Evolutionary conservation across 345 rosid species (phyloP).

Genomic region (Trapa bicornis): DNA sequence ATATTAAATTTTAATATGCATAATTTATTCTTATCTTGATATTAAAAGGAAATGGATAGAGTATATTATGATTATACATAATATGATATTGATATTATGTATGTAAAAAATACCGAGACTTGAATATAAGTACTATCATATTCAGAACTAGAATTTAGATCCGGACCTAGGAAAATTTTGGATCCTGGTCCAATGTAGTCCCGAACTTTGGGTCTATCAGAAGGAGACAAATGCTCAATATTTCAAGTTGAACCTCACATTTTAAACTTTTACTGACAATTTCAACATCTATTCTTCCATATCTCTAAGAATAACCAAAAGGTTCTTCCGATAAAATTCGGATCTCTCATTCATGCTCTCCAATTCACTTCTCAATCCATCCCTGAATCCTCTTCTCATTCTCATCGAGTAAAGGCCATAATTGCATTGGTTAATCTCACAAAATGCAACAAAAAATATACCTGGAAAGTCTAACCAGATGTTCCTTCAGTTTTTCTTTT

Average conservation of each 20-base stretch:
- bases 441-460: not conserved
- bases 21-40: too few relatives aligned
- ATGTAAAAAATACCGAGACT: too few relatives aligned
- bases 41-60: too few relatives aligned
- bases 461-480: not conserved
- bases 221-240: slow-evolving; percentile 21
- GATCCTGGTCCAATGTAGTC: too few relatives aligned
- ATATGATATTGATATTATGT: too few relatives aligned
- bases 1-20: too few relatives aligned
- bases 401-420: slow-evolving; percentile 32
- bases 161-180: too few relatives aligned
- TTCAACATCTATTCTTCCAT: slow-evolving; percentile 82
- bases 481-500: not conserved
- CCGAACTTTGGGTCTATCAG: too few relatives aligned
- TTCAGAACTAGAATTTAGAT: too few relatives aligned
- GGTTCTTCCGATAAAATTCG: slow-evolving; percentile 53
- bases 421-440: not conserved
- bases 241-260: slow-evolving; percentile 66
- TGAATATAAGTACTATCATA: too few relatives aligned
- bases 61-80: too few relatives aligned
- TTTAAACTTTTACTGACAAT: slow-evolving; percentile 72
- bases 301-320: slow-evolving; percentile 61
- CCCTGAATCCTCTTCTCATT: slow-evolving; percentile 58
- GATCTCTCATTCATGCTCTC: slow-evolving; percentile 53
- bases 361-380: slow-evolving; percentile 35